These are phyloP conservation scores for Nicotiana attenuata DNA, from an alignment of 257 asterid species.

Conservation along the genomic window DNA sequence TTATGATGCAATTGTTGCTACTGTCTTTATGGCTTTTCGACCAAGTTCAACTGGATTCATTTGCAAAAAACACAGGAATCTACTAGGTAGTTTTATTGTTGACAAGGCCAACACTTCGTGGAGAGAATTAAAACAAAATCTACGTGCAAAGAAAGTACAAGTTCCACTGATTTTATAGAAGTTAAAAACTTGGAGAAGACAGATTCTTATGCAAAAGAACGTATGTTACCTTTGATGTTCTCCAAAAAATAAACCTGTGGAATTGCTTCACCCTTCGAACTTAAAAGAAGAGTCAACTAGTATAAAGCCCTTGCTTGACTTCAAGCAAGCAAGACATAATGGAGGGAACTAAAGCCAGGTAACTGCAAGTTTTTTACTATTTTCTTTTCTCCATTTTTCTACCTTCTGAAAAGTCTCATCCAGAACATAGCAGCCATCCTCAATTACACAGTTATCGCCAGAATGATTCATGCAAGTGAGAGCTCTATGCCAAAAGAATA, in stretches of 20 bases:
- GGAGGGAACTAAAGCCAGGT: not conserved
- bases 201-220: not conserved
- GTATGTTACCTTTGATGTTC: not conserved
- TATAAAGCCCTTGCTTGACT: not conserved
- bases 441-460: not conserved
- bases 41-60: not conserved
- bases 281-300: not conserved
- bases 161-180: not conserved
- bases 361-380: not conserved
- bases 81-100: not conserved
- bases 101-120: not conserved
- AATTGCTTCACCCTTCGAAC: not conserved
- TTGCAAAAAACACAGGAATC: not conserved
- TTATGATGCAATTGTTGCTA: not conserved
- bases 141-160: not conserved
- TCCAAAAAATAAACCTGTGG: not conserved
- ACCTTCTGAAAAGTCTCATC: not conserved
- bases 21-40: not conserved
- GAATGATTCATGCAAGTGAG: not conserved
- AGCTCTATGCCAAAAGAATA: conserved; percentile 20
- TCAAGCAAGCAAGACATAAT: not conserved
- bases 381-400: not conserved
- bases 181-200: not conserved
- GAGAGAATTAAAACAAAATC: not conserved
- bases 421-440: not conserved